Evolutionary conservation across 164 flowering plant genomes (phyloP), one percentile per base, ranked within the genome.

Genomic region (Hamamelis virginiana): DNA sequence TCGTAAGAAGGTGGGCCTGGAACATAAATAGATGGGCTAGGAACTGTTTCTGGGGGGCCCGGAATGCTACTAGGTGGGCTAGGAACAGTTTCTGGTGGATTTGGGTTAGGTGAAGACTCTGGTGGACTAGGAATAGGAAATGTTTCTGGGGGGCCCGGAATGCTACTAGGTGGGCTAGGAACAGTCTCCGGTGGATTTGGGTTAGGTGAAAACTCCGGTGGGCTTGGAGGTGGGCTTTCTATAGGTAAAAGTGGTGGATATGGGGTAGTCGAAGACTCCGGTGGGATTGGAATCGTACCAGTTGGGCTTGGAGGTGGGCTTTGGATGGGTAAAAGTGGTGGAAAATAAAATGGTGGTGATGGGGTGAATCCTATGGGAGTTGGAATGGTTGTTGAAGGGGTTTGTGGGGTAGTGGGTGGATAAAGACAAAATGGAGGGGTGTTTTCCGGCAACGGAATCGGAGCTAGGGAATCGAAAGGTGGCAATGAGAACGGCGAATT

Each of bases 401-500:
- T 65, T 22, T 51, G 81, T 8, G 84, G 84, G 44, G 78, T 73
- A 68, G 23, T 50, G 16, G 92, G 92, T 38, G 97, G 91, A 62
- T 73, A 38, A n/a, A 73, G 62, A 72, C 94, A 89, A 58, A 64
- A 75, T 4, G 92, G 91, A 77, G 91, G 87, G 59, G 79, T 25
- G 66, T 71, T 80, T 62, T 80, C 82, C 0, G 92, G 83, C 63
- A 81, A 48, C 5, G 87, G 72, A 50, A 69, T 51, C 16, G 94
- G 90, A 11, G 83, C 64, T 5, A 83, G 71, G 14, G 92, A 80
- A 2, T 87, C 91, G 64, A 71, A 83, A 13, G 92, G 93, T 26
- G 91, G 85, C 59, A 89, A 45, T 59, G 85, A 66, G 68, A 83
- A 80, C 0, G 92, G 91, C 4, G 95, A 82, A 59, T 83, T 76